Conservation (phyloP, 108 stramenopile species). For the Nannochloropsis gaditana region DNA sequence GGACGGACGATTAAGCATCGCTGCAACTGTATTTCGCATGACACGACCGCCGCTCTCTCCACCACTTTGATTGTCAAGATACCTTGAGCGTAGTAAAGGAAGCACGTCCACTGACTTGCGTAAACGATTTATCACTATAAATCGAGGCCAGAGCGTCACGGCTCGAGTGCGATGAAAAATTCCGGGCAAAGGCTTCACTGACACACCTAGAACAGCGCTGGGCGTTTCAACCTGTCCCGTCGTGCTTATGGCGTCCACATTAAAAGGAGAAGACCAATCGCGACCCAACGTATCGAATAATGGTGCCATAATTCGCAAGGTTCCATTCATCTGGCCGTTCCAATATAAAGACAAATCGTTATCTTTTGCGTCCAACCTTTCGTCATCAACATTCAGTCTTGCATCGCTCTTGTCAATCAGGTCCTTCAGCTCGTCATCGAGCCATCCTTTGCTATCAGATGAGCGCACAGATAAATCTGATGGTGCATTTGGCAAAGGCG, state of each 20-base stretch:
- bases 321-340: not conserved
- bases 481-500: not conserved
- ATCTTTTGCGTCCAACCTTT: not conserved
- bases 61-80: not conserved
- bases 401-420: not conserved
- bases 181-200: slow-evolving; percentile 14
- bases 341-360: not conserved
- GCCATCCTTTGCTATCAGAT: not conserved
- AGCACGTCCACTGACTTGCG: not conserved
- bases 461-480: not conserved
- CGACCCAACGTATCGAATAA: slow-evolving; percentile 15
- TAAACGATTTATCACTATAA: slow-evolving; percentile 18
- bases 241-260: slow-evolving; percentile 21
- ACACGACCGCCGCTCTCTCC: not conserved
- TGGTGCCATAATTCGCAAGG: slow-evolving; percentile 19
- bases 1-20: slow-evolving; percentile 3
- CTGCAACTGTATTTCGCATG: not conserved
- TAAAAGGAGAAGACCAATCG: slow-evolving; percentile 6
- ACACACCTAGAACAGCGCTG: slow-evolving; percentile 18
- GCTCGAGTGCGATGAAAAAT: slow-evolving; percentile 19
- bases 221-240: slow-evolving; percentile 11
- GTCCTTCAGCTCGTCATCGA: not conserved
- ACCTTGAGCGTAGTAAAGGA: not conserved
- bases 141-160: slow-evolving; percentile 24
- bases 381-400: not conserved